Conservation (phyloP, 148 eudicot genomes). For the Tetragonia tetragonoides region DNA sequence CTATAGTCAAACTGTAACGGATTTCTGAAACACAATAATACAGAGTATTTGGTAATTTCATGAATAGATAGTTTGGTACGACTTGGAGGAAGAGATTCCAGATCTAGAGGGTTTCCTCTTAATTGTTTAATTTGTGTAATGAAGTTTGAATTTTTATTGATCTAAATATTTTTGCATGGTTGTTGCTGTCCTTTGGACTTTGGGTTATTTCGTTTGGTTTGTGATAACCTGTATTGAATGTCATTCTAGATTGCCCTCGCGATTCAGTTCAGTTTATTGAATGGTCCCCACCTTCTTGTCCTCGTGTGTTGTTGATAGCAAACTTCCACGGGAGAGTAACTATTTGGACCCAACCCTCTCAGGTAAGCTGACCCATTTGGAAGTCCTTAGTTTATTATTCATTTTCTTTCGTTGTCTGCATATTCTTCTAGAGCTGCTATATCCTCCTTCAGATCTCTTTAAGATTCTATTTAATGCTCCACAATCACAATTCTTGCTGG, state of each 20-base stretch:
- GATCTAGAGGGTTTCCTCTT: neutral
- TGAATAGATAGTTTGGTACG: neutral
- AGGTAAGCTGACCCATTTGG: conserved; percentile 40
- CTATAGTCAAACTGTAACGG: neutral
- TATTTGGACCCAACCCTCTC: conserved; percentile 89
- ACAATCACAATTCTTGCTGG: neutral
- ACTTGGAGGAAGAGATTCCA: neutral
- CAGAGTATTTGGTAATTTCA: too few relatives aligned
- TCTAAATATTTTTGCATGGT: neutral
- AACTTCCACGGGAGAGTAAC: conserved; percentile 95
- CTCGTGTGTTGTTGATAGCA: conserved; percentile 80
- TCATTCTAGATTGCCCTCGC: conserved; percentile 79
- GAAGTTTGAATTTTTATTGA: neutral
- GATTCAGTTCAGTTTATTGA: conserved; percentile 97
- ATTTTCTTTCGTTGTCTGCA: neutral
- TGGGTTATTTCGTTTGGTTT: neutral
- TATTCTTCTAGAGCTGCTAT: neutral
- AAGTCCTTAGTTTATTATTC: neutral
- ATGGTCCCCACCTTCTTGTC: conserved; percentile 97
- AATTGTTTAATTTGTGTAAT: neutral
- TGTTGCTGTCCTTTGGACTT: neutral
- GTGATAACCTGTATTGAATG: conserved; percentile 5
- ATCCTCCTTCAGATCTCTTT: neutral
- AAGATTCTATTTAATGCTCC: neutral
- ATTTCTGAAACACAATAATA: neutral